Conservation (phyloP, 1,139 yeast genomes). For the Pichia sp. region DNA sequence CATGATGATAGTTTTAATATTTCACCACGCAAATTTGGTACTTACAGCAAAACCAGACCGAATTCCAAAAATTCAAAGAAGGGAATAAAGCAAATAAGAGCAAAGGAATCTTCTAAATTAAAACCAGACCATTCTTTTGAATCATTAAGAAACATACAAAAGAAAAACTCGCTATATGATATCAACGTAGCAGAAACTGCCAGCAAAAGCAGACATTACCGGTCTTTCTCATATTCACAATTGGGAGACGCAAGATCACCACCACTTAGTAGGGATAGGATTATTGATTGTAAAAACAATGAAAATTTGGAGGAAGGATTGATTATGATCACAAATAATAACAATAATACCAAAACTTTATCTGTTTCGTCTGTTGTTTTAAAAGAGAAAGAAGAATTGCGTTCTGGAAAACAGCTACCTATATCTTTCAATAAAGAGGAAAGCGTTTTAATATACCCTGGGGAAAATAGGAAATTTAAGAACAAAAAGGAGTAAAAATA, state of each 20-base stretch:
- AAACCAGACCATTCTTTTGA: constrained; percentile 13
- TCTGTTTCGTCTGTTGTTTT: not conserved
- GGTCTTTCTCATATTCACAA: constrained; percentile 8
- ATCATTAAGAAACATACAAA: constrained; percentile 8
- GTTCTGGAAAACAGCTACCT: too few species aligned
- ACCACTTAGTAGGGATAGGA: not conserved
- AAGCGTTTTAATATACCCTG: too few species aligned
- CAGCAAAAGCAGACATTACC: constrained; percentile 2
- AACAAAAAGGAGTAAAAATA: too few species aligned
- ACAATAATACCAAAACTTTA: not conserved
- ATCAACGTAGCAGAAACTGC: not conserved
- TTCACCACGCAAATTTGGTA: not conserved
- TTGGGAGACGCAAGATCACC: not conserved
- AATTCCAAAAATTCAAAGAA: not conserved
- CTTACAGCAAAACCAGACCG: not conserved
- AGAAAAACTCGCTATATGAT: not conserved
- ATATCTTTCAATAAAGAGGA: too few species aligned
- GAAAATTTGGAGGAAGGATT: not conserved
- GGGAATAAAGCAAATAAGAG: not conserved
- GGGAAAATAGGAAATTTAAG: too few species aligned
- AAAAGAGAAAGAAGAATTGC: too few species aligned
- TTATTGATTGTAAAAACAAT: not conserved
- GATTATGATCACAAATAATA: not conserved
- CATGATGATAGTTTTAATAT: constrained; percentile 2
- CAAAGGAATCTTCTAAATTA: not conserved